These are phyloP conservation scores for Allium sativum DNA, from an alignment of 106 monocot species.

Conservation along the genomic window DNA sequence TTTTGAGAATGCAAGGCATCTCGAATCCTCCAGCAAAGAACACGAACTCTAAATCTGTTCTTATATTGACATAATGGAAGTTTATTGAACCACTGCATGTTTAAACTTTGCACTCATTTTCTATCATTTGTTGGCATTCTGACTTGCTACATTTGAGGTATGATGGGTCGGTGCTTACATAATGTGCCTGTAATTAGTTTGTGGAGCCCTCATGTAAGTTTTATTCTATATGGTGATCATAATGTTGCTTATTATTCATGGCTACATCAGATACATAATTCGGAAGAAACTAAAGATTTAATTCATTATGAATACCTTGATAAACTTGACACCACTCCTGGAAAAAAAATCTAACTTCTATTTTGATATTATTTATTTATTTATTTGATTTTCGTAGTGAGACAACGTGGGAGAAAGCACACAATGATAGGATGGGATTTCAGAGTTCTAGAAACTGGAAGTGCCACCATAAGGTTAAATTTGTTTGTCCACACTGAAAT, in stretches of 20 bases:
- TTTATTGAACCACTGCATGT: constrained; percentile 46
- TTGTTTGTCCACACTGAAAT: neutral
- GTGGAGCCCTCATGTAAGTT: too few relatives aligned
- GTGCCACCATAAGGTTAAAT: neutral
- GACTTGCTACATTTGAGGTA: constrained; percentile 43
- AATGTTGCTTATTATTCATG: too few relatives aligned
- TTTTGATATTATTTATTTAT: neutral
- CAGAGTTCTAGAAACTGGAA: neutral
- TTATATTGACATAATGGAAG: constrained; percentile 62
- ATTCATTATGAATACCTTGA: too few relatives aligned
- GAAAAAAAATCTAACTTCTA: neutral
- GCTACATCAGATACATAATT: too few relatives aligned
- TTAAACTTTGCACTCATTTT: constrained; percentile 12
- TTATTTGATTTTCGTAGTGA: constrained; percentile 23
- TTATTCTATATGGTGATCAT: too few relatives aligned
- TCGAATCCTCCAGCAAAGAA: constrained; percentile 59
- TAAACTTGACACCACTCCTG: too few relatives aligned
- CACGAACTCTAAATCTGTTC: constrained; percentile 66
- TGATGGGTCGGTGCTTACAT: constrained; percentile 43
- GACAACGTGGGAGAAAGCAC: constrained; percentile 66
- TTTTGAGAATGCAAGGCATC: constrained; percentile 40
- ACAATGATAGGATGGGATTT: constrained; percentile 60
- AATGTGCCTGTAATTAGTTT: constrained; percentile 73
- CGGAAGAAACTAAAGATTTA: too few relatives aligned
- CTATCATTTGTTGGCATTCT: constrained; percentile 17